These are phyloP conservation scores for Phaeolepiota aurea DNA, from an alignment of 768 basidiomycete genomes.

Conservation along the genomic window DNA sequence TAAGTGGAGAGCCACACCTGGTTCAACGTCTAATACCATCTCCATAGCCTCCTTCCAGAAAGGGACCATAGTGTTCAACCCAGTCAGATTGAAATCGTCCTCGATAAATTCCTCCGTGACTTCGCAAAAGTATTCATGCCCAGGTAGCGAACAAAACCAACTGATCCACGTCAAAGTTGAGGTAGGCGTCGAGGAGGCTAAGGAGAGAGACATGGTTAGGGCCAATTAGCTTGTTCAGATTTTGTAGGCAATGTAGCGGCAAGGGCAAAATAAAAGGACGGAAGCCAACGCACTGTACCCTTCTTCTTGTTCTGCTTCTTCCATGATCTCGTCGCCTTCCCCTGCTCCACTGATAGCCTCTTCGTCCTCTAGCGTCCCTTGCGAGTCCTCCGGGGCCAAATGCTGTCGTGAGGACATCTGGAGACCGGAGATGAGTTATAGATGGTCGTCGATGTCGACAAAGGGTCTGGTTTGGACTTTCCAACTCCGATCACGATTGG, in stretches of 20 bases:
- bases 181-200: constrained; percentile 85
- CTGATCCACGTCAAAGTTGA: constrained; percentile 93
- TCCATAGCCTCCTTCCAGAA: constrained; percentile 99
- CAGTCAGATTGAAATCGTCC: constrained; percentile 98
- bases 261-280: constrained; percentile 11
- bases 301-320: constrained; percentile 65
- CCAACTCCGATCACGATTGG: constrained; percentile 24
- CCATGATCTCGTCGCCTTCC: constrained; percentile 74
- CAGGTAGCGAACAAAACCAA: constrained; percentile 92
- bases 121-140: constrained; percentile 97
- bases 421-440: constrained; percentile 6
- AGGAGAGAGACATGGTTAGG: constrained; percentile 15
- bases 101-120: constrained; percentile 99
- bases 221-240: too few species aligned
- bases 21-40: constrained; percentile 99
- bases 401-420: constrained; percentile 31
- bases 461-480: constrained; percentile 15
- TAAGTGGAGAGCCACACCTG: constrained; percentile 63
- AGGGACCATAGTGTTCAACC: constrained; percentile 90
- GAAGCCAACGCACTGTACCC: constrained; percentile 65
- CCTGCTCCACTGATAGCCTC: constrained; percentile 50
- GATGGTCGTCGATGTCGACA: constrained; percentile 15
- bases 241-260: constrained; percentile 3
- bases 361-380: constrained; percentile 51
- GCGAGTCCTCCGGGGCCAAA: constrained; percentile 33